Evolutionary conservation across 2,329 filamentous ascomycete genomes (phyloP).

Genomic region (Diaporthe sp.): DNA sequence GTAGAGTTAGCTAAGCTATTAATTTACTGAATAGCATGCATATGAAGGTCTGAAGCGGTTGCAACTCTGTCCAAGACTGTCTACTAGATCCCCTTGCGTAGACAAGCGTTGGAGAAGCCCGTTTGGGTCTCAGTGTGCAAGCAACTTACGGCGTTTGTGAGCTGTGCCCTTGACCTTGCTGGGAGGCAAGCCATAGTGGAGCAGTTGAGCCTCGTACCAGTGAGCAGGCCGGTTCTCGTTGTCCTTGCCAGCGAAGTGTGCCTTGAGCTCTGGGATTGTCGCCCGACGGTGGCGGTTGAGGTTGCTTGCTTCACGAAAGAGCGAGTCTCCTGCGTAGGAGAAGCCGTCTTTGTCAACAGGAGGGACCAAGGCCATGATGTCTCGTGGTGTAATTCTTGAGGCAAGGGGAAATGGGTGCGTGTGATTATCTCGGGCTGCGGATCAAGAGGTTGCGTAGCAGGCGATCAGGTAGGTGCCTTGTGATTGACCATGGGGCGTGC

Average conservation of each 20-base stretch:
- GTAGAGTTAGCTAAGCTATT: background rate
- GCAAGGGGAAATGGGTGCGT: too few relatives aligned
- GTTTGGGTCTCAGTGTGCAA: background rate
- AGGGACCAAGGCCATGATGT: constrained; percentile 45
- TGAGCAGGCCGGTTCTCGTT: constrained; percentile 67
- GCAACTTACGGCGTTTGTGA: constrained; percentile 60
- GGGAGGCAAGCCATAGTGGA: constrained; percentile 71
- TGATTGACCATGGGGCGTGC: background rate
- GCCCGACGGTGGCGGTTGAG: constrained; percentile 62
- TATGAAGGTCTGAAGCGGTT: background rate
- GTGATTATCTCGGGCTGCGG: background rate
- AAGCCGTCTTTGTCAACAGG: constrained; percentile 56
- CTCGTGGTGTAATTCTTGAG: background rate
- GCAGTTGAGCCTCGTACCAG: constrained; percentile 74
- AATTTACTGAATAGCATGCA: background rate
- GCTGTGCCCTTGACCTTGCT: constrained; percentile 72
- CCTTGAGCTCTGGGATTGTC: constrained; percentile 58
- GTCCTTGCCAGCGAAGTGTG: constrained; percentile 57
- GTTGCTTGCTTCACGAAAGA: constrained; percentile 60
- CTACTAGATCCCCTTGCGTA: background rate
- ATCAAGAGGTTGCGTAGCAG: background rate
- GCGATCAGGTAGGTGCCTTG: background rate
- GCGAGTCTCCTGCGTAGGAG: constrained; percentile 57
- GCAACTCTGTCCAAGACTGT: background rate
- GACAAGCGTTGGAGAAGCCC: too few relatives aligned